phyloP scores from a whole-genome alignment of 768 basidiomycete genomes.

The Daedalea quercina region DNA sequence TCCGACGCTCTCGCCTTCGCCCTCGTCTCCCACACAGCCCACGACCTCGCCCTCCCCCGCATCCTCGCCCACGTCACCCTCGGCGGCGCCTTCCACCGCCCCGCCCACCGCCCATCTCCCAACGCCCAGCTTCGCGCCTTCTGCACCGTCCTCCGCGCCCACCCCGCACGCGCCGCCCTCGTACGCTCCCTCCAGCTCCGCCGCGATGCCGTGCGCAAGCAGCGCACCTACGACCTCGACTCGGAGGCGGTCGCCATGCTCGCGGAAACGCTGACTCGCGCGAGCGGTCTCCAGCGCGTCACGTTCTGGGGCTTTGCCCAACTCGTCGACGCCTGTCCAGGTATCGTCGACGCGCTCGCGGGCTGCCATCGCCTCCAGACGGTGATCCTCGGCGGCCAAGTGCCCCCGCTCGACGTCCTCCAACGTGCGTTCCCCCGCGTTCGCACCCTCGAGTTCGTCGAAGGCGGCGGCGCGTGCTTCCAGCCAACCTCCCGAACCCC shows the following conservation, averaged over 20 bases:
- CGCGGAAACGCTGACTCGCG: constrained; percentile 6
- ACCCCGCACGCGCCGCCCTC: constrained; percentile 7
- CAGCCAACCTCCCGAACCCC: neutral
- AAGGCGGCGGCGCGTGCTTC: constrained; percentile 7
- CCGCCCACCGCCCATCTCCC: constrained; percentile 7
- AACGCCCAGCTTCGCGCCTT: constrained; percentile 12
- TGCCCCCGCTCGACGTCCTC: constrained; percentile 10
- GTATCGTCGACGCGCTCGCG: constrained; percentile 2
- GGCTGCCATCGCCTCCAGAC: constrained; percentile 10
- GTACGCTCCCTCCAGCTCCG: constrained; percentile 9
- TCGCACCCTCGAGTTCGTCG: constrained; percentile 9
- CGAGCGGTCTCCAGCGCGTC: constrained; percentile 10
- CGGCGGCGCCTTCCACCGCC: constrained; percentile 14
- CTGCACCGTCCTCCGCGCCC: constrained; percentile 10
- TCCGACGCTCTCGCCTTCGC: constrained; percentile 11
- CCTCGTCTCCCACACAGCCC: constrained; percentile 10
- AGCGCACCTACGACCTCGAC: constrained; percentile 9
- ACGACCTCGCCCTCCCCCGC: constrained; percentile 12
- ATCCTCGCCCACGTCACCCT: constrained; percentile 12
- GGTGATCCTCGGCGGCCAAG: constrained; percentile 13
- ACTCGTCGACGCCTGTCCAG: constrained; percentile 11
- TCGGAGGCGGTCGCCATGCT: constrained; percentile 5
- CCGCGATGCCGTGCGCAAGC: constrained; percentile 12
- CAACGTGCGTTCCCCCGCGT: constrained; percentile 12
- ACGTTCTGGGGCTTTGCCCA: constrained; percentile 14